Base-by-base conservation (phyloP, 441 rosid genomes). In the Theobroma grandiflorum region DNA sequence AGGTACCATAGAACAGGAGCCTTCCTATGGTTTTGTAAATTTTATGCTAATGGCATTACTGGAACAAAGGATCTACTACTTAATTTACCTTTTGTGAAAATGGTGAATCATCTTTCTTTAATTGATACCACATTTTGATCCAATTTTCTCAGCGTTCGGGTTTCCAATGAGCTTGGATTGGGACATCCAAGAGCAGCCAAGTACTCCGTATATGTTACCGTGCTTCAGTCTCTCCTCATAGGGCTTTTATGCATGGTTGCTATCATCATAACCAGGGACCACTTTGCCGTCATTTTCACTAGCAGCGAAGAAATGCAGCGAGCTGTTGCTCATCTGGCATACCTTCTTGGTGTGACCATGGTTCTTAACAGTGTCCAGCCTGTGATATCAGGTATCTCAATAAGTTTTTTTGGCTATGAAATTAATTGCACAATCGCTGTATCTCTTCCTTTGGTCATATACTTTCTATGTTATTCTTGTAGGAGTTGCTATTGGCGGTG, bases 401-500 rank as follows among this genome's bases (percentile, higher is more conserved):
- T 1, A 14, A 26, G 22, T 55, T 76, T 57, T 2, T 52, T 61
- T 3, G 63, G 38, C 55, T 59, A n/a, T 33, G n/a, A 6, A 31
- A 33, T 31, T 53, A n/a, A 8, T 40, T 18, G 38, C 49, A 4
- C 42, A 1, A 9, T 15, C 18, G 68, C 7, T 43, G 14, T 14
- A 15, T 1, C 52, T 57, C 31, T 31, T 2, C 40, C 18, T 31
- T 77, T 42, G 43, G 62, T 45, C 12, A 12, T 63, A 49, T 40
- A 3, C 11, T 4, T 52, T 26, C 42, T 61, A 3, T 37, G 14
- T 57, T 65, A 8, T 37, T 77, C 35, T 43, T 31, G 16, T 61
- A 96, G 99, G 99, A 74, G 98, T 94, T 79, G 98, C 98, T 40
- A 72, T 96, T 22, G 97, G 99, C 6, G 94, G 89, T 53, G 99